phyloP scores from a whole-genome alignment of 805 yeast genomes.

The Ogataea pignaliae region DNA sequence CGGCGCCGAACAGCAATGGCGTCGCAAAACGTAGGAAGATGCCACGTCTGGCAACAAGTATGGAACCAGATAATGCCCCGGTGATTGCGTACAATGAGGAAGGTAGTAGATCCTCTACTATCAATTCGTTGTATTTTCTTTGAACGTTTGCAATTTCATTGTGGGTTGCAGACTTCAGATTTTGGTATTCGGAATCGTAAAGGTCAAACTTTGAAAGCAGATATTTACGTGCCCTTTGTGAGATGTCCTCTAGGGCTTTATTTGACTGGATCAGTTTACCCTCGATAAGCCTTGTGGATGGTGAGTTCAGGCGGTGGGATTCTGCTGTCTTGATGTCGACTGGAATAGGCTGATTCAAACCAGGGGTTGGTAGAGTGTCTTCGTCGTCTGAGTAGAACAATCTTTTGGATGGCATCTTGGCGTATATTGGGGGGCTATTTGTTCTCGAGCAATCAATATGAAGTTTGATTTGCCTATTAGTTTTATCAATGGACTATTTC shows the following conservation, averaged over 20 bases:
- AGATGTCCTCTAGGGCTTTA: constrained; percentile 41
- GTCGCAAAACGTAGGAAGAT: constrained; percentile 47
- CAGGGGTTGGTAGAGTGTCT: constrained; percentile 43
- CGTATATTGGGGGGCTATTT: not conserved
- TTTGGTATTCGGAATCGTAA: constrained; percentile 39
- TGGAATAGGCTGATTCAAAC: constrained; percentile 37
- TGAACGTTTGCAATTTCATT: constrained; percentile 37
- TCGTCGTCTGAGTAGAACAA: constrained; percentile 53
- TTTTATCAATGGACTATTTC: too few relatives aligned
- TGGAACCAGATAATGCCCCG: constrained; percentile 52
- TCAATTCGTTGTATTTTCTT: constrained; percentile 29
- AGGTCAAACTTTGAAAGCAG: constrained; percentile 35
- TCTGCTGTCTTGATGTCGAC: constrained; percentile 35
- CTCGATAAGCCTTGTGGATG: constrained; percentile 36
- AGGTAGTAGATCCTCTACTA: constrained; percentile 55
- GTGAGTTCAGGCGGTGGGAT: constrained; percentile 29
- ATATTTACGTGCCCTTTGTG: constrained; percentile 36
- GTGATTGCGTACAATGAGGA: constrained; percentile 51
- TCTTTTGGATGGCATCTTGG: constrained; percentile 25
- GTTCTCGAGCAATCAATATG: not conserved
- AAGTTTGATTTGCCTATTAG: not conserved
- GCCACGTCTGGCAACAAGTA: constrained; percentile 42
- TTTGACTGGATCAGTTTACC: constrained; percentile 54
- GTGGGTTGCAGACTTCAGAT: constrained; percentile 41
- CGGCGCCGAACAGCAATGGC: constrained; percentile 47